A percentile compares a stretch with the other conserved stretches of the same genome.
These are phyloP conservation scores for Bidens hawaiensis DNA, from an alignment of 140 eudicot species.

Conservation along the genomic window DNA sequence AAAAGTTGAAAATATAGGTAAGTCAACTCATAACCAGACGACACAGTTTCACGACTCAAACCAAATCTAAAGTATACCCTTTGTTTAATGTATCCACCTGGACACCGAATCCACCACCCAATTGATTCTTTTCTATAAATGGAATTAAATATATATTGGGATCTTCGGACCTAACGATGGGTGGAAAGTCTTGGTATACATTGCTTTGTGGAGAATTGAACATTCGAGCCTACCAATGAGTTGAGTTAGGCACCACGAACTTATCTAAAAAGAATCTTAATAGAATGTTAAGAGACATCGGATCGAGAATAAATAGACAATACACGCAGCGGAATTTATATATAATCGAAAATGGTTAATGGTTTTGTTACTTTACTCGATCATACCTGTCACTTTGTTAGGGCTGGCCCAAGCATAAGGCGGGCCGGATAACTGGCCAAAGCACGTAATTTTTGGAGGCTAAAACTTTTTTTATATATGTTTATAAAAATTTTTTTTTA, in stretches of 20 bases:
- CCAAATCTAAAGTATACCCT: no score
- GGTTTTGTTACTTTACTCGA: neutral
- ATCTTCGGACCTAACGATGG: slow-evolving; percentile 11
- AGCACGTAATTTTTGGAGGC: no score
- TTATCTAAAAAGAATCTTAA: slow-evolving; percentile 18
- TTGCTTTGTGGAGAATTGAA: slow-evolving; percentile 2
- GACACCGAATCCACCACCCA: neutral
- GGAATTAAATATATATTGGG: neutral
- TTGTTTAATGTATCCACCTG: neutral
- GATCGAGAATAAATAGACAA: neutral
- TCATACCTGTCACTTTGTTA: neutral
- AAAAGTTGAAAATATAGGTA: no score
- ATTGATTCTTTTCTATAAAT: slow-evolving; percentile 5
- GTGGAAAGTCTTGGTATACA: slow-evolving; percentile 19
- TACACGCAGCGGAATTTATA: neutral
- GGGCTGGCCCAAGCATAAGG: no score
- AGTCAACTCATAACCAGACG: no score
- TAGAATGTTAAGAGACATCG: neutral
- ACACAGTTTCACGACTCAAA: no score
- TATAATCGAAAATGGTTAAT: neutral
- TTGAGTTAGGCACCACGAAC: slow-evolving; percentile 11
- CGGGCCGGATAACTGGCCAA: no score
- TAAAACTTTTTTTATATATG: no score
- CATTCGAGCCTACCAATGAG: neutral
- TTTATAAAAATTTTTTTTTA: no score